These are phyloP conservation scores for Geranium incanum DNA, from an alignment of 441 rosid genomes.

Conservation along the genomic window DNA sequence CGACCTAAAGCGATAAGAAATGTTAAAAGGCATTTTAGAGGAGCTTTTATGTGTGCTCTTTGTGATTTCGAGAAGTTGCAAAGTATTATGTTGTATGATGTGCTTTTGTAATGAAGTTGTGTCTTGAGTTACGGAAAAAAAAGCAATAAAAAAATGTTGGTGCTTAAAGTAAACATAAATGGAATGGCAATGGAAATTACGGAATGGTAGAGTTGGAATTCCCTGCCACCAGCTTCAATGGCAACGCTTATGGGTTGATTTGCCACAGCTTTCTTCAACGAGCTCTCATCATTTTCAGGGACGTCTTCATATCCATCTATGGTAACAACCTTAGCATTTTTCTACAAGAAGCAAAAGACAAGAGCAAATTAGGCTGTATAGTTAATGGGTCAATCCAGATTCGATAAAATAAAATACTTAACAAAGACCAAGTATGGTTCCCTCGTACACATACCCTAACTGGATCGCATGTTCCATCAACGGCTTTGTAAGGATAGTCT, in stretches of 20 bases:
- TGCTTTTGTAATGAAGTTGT: no score
- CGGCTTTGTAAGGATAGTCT: conserved; percentile 52
- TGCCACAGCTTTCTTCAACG: conserved; percentile 53
- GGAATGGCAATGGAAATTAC: conserved; percentile 22
- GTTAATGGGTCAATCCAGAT: background rate
- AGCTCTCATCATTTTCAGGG: conserved; percentile 33
- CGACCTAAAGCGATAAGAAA: no score
- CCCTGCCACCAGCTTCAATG: conserved; percentile 58
- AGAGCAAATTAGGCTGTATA: background rate
- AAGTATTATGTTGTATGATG: no score
- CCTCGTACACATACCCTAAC: conserved; percentile 24
- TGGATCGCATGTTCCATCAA: conserved; percentile 32
- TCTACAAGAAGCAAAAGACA: conserved; percentile 25
- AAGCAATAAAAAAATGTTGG: no score
- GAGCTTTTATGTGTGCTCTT: no score
- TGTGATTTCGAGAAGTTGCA: no score
- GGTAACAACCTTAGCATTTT: conserved; percentile 46
- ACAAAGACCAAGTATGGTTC: background rate
- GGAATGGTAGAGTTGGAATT: conserved; percentile 52
- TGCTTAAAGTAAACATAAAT: background rate
- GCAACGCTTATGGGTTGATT: conserved; percentile 71
- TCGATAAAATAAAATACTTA: background rate
- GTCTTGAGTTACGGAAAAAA: no score
- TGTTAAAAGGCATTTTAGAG: no score
- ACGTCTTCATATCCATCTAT: conserved; percentile 72